Evolutionary conservation across 2,329 filamentous ascomycete genomes (phyloP), one percentile per base, ranked within the genome.

Genomic region (Scedosporium dehoogii): DNA sequence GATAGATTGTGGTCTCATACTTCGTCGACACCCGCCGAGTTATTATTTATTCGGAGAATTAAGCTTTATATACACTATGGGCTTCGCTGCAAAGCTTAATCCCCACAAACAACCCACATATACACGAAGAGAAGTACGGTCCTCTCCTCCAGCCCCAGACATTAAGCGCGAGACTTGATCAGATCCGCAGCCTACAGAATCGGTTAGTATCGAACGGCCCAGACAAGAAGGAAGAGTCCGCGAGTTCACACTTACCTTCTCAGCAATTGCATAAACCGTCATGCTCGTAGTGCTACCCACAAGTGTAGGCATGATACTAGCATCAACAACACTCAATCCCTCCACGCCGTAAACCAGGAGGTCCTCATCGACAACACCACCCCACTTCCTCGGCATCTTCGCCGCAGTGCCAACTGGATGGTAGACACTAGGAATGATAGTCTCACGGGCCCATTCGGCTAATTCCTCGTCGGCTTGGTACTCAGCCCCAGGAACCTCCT

Each of bases 241-340:
- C 21, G 23, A 16, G 23, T 48, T 38, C n/a, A 12, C n/a, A 1
- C 44, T 48, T 57, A 57, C 56, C 63, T 76, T 80, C 69, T 80
- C 78, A 14, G 69, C 69, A 23, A 71, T 68, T 3, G 65, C 67
- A 62, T 71, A 71, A 1, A 72, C 69, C 1, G 68, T 67, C 23
- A 66, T 68, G 42, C 69, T 67, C 38, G 72, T 69, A 61, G 75
- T 75, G 3, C 72, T 73, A 10, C 69, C 64, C 2, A 76, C 76
- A 55, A 77, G 71, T 46, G 79, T 66, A 9, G 79, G 78, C 46
- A 80, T 75, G 46, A 80, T 71, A 41, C 75, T 76, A 10, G 77
- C 75, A 67, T 81, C 79, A 1, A 78, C 76, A 25, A 81, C 70
- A 6, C 79, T 73, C 44, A 81, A 68, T 51, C 77, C 75, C 53